These are phyloP conservation scores for Monilinia laxa DNA, from an alignment of 2,329 filamentous ascomycete genomes.

Conservation along the genomic window DNA sequence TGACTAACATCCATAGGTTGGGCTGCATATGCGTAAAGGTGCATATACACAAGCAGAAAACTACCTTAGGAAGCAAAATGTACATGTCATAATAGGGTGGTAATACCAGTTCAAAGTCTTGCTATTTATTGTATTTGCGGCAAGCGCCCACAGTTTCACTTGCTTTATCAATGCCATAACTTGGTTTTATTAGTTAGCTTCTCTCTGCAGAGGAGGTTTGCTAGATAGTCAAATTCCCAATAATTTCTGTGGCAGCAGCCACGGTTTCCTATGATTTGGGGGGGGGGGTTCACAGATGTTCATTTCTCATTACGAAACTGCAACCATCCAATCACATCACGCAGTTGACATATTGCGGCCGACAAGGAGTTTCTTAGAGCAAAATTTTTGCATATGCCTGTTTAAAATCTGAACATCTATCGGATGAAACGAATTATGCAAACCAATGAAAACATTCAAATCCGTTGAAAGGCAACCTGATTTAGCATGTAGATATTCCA, in stretches of 20 bases:
- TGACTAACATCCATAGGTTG: slow-evolving; percentile 43
- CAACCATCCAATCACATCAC: background rate
- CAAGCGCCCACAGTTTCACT: background rate
- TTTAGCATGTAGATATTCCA: background rate
- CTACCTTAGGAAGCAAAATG: too few relatives aligned
- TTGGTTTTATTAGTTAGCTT: background rate
- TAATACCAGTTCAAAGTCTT: background rate
- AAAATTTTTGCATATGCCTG: background rate
- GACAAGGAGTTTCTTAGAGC: too few relatives aligned
- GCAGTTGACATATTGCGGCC: background rate
- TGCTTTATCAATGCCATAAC: background rate
- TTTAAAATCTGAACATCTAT: background rate
- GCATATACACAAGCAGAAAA: background rate
- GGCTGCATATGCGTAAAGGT: slow-evolving; percentile 49
- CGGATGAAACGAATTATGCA: background rate
- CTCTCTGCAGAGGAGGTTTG: background rate
- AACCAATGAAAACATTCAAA: background rate
- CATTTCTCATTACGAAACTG: background rate
- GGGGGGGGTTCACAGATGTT: background rate
- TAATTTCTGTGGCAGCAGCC: background rate
- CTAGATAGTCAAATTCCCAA: background rate
- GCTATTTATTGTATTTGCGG: background rate
- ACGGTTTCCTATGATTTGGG: background rate
- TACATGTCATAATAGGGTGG: background rate
- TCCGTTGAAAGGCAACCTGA: background rate